phyloP scores from a whole-genome alignment of 495 filamentous ascomycete genomes.

The Friedmanniomyces simplex region DNA sequence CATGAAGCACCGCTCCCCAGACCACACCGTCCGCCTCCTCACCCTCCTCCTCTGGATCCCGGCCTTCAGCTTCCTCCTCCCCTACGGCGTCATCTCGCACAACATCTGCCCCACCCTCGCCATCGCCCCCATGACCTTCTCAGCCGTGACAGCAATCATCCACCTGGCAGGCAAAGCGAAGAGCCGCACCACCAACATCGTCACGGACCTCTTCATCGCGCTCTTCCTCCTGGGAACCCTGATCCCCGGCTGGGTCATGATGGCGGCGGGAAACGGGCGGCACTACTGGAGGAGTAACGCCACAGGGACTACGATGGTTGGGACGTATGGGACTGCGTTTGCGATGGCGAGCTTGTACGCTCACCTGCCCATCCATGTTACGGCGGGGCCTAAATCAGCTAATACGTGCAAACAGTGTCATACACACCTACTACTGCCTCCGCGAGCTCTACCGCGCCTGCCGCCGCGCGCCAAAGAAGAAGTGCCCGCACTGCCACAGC shows the following conservation, averaged over 20 bases:
- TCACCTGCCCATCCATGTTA: too few species aligned
- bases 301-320: neutral
- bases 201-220: slow-evolving; percentile 8
- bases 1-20: neutral
- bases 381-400: too few species aligned
- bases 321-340: slow-evolving; percentile 7
- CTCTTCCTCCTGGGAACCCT: slow-evolving; percentile 1
- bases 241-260: slow-evolving; percentile 6
- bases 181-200: neutral
- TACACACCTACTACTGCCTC: slow-evolving; percentile 9
- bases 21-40: slow-evolving; percentile 5
- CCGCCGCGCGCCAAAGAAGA: neutral
- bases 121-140: slow-evolving; percentile 4
- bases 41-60: neutral
- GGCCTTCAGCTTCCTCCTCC: slow-evolving; percentile 6
- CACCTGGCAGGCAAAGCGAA: neutral
- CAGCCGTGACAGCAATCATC: neutral
- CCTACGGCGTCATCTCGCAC: neutral
- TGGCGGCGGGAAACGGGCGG: neutral
- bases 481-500: slow-evolving; percentile 17
- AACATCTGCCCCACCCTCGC: slow-evolving; percentile 1
- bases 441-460: neutral
- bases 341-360: slow-evolving; percentile 14
- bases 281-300: neutral
- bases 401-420: slow-evolving; percentile 5